These are phyloP conservation scores for Verticillium isaacii DNA, from an alignment of 2,329 filamentous ascomycete species.

Conservation along the genomic window DNA sequence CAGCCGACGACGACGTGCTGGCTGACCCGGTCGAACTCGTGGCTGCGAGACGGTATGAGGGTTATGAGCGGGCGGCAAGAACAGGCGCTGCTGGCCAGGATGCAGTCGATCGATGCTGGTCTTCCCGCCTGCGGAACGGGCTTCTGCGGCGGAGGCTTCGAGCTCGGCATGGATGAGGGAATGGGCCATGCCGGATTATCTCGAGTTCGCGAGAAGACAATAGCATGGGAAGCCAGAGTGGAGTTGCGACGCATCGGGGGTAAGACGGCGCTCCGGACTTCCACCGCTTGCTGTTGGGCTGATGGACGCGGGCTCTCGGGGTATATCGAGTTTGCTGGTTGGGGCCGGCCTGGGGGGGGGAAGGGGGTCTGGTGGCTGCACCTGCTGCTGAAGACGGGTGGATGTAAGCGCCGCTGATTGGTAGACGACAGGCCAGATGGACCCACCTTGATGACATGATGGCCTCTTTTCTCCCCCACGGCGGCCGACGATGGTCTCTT, in stretches of 20 bases:
- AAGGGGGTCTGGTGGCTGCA: neutral
- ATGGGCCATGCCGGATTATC: neutral
- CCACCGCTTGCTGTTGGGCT: neutral
- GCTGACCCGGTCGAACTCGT: no score
- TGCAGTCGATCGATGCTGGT: neutral
- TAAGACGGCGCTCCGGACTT: no score
- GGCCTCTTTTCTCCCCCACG: neutral
- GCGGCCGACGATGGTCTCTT: neutral
- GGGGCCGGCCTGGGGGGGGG: no score
- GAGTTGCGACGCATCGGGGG: no score
- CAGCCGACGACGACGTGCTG: no score
- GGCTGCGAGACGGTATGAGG: neutral
- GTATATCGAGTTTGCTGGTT: no score
- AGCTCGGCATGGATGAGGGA: neutral
- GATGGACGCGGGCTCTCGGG: neutral
- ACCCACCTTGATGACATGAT: neutral
- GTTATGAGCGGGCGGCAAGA: neutral
- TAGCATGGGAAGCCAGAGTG: neutral
- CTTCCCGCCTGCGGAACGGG: neutral
- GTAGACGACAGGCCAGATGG: neutral
- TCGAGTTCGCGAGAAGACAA: neutral
- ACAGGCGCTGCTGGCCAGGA: neutral
- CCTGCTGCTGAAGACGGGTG: neutral
- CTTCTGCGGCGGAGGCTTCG: neutral
- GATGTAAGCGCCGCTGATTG: neutral